phyloP scores from a whole-genome alignment of 1,284 basidiomycete species.

The Pholiota adiposa region DNA sequence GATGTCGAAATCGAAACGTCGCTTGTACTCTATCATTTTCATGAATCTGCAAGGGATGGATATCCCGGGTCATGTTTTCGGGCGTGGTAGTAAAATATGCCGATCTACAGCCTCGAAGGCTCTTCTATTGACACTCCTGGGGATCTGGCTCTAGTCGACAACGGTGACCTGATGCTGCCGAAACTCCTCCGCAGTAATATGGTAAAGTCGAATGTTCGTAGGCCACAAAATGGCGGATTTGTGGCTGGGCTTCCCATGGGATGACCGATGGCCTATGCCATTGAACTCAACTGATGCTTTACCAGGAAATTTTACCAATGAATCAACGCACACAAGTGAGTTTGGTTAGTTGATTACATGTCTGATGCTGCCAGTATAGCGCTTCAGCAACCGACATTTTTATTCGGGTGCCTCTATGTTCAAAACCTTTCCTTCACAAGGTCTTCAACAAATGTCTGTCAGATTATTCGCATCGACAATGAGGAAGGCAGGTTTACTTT shows the following conservation, averaged over 20 bases:
- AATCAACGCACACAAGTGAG: not conserved
- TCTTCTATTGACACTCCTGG: not conserved
- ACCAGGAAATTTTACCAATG: not conserved
- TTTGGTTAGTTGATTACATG: not conserved
- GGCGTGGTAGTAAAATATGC: not conserved
- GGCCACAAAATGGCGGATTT: not conserved
- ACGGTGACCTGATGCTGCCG: not conserved
- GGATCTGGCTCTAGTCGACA: no score
- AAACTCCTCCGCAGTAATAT: not conserved
- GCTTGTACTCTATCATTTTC: not conserved
- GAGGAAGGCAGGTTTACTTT: not conserved
- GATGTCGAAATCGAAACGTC: not conserved
- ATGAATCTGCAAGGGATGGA: not conserved
- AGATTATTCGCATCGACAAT: not conserved
- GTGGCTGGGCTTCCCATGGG: constrained; percentile 2
- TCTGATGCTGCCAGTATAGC: not conserved
- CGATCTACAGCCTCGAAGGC: not conserved
- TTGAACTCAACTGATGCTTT: not conserved
- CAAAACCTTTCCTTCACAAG: not conserved
- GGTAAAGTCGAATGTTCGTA: not conserved
- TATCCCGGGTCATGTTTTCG: not conserved
- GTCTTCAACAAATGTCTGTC: not conserved
- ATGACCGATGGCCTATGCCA: not conserved
- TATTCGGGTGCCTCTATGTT: constrained; percentile 3
- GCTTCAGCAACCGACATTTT: not conserved